Evolutionary conservation across 441 rosid species (phyloP), one percentile per base, ranked within the genome.

Genomic region (Adansonia gregorii): DNA sequence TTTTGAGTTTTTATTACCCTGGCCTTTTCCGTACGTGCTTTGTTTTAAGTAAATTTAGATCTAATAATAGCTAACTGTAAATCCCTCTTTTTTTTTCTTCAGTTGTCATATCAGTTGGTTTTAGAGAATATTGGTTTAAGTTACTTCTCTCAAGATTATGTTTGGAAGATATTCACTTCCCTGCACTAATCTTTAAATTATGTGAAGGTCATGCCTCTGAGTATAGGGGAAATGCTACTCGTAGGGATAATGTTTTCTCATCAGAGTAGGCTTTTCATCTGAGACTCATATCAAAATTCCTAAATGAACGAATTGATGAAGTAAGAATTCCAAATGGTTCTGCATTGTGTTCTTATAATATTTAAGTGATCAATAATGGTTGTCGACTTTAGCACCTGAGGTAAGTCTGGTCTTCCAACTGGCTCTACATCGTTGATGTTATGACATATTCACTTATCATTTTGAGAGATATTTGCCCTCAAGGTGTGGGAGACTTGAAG

Each of bases 111-210:
- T 69, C 85, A 93, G 98, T 88, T 87, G 97, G 97, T 64, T 90
- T 86, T 81, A 73, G 82, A 24, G 97, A 91, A 82, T 87, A 92
- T 74, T 92, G 98, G 99, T 84, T 92, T 49, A 90, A 91, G 88
- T 64, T 90, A 75, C 78, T 95, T 72, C 81, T 95, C 24, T 91
- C 95, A 24, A 86, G 92, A 66, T 79, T 88, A 45, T 94, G 95
- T 77, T 58, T 92, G 58, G 93, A 89, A 71, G 92, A 86, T 14
- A 60, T 68, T 56, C 82, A 66, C 83, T 90, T 95, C 59, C 85
- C 83, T 8, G 31, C 27, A 12, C 76, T 94, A 67, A 89, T 94
- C 79, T 80, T 87, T 15, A 74, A 63, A 67, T 74, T 88, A 60
- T 45, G 52, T 68, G 8, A 63, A 67, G 72, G 60, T 17, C 46